phyloP scores from a whole-genome alignment of 352 stramenopile genomes.

The Albugo candida region DNA sequence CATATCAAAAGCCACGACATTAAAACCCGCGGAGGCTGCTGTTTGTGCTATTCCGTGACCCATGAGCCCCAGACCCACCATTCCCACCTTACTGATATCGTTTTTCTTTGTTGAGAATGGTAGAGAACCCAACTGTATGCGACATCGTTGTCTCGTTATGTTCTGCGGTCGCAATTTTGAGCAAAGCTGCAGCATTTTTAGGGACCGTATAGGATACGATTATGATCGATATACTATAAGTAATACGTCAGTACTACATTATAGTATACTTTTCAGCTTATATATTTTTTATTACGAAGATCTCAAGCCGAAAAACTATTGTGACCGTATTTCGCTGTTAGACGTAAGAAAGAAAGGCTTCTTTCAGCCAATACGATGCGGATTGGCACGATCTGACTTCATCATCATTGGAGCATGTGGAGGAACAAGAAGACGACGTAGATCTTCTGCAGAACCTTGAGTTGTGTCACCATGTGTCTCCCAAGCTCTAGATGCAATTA shows the following conservation, averaged over 20 bases:
- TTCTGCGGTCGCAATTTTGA: too few species aligned
- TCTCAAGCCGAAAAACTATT: too few species aligned
- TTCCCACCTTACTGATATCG: constrained; percentile 78
- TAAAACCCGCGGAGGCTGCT: constrained; percentile 60
- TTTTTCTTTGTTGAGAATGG: too few species aligned
- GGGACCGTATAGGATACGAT: neutral
- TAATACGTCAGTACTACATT: too few species aligned
- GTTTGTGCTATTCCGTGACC: constrained; percentile 95
- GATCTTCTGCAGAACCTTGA: constrained; percentile 56
- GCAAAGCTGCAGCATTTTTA: neutral
- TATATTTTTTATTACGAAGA: too few species aligned
- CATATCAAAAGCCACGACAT: constrained; percentile 70
- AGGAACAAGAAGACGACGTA: constrained; percentile 49
- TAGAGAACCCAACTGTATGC: too few species aligned
- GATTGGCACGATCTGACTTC: constrained; percentile 61
- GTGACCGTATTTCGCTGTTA: too few species aligned
- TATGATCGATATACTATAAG: neutral
- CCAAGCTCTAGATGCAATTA: constrained; percentile 63
- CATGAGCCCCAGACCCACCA: constrained; percentile 94
- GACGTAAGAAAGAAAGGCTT: too few species aligned
- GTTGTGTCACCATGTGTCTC: constrained; percentile 68
- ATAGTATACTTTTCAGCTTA: too few species aligned
- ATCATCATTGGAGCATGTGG: constrained; percentile 55
- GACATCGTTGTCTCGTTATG: too few species aligned
- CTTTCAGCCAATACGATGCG: constrained; percentile 48